Base-by-base conservation (phyloP, 805 yeast genomes). In the Candida nanaspora region DNA sequence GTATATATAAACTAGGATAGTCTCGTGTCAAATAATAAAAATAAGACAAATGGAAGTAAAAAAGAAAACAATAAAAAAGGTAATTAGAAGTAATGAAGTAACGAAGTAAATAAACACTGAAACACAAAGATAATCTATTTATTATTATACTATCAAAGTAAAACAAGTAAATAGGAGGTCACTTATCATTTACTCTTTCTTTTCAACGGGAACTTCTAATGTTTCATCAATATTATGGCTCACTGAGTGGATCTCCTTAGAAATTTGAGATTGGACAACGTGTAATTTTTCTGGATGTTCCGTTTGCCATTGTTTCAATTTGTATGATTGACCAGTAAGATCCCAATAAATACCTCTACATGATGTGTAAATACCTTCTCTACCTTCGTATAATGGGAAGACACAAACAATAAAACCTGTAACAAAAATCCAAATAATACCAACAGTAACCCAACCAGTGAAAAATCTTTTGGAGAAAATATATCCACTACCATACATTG, bases 361-460 rank as follows among this genome's bases (percentile, higher is more conserved):
- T 0, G 91, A 75, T 23, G 78, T 73, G 57, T 59, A 74, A 23
- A 86, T 74, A 2, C 81, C 86, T 25, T 66, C 61, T 49, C 91
- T 68, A 35, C 94, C 89, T 60, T 87, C 88, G 66, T 72, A 72
- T 32, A 86, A 51, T 33, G 96, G 96, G 48, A 70, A 80, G 27
- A 86, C 41, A 18, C 78, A 70, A 22, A 86, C 93, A 42, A 76
- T 66, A 46, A 72, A 70, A 0, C 77, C 78, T 29, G 83, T 73
- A 51, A 74, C 68, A 63, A 85, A 86, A 28, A 86, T 64, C 95
- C 95, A 87, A 43, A 86, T 77, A 40, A 88, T 76, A 44, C 82
- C 78, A 25, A 87, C 94, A 29, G 72, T 77, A 37, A 88, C 74
- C 96, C 96, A 88, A 35, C 95, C 96, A 6, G 93, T 84, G 62